Conservation (phyloP, 2,329 filamentous ascomycete species). For the Helotiales sp. region DNA sequence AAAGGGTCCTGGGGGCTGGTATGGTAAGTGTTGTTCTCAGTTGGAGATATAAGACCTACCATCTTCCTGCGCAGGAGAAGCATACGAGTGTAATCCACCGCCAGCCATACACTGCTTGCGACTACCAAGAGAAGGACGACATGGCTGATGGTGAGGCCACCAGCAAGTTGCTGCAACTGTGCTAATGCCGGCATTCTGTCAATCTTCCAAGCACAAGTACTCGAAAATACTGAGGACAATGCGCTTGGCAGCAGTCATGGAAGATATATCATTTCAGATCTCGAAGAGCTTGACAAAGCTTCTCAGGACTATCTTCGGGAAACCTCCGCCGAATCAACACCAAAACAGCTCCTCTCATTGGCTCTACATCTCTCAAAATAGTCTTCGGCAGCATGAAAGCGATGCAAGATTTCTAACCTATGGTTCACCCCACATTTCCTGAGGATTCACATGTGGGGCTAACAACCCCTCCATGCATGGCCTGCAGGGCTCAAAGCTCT, state of each 20-base stretch:
- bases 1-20: constrained; percentile 34
- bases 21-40: constrained; percentile 20
- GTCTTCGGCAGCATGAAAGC: constrained; percentile 4
- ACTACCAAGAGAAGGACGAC: constrained; percentile 3
- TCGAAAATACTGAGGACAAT: too few species aligned
- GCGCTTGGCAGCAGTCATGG: neutral
- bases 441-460: neutral
- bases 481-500: neutral
- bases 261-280: neutral
- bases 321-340: neutral
- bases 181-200: neutral
- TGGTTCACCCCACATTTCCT: neutral
- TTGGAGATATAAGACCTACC: neutral
- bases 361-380: neutral
- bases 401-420: neutral
- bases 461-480: neutral
- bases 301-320: neutral
- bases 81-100: constrained; percentile 19
- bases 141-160: neutral
- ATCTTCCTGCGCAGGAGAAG: constrained; percentile 18
- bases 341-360: neutral
- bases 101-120: constrained; percentile 7
- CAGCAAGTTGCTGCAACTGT: constrained; percentile 11
- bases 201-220: too few species aligned
- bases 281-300: neutral